These are phyloP conservation scores for Fusarium haematococcum DNA, from an alignment of 2,329 filamentous ascomycete species.

Conservation along the genomic window DNA sequence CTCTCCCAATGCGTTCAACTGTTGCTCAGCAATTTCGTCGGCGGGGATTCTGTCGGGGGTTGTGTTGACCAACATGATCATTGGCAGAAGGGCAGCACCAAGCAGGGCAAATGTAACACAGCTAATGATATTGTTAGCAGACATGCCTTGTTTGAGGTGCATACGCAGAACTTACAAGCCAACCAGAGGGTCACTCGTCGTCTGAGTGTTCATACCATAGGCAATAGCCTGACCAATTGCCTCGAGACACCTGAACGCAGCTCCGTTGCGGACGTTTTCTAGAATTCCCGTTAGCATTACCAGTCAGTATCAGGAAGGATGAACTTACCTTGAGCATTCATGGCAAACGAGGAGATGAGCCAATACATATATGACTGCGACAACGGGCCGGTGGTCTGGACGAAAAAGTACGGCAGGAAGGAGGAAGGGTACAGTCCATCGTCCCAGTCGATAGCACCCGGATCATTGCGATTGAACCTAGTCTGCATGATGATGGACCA, in stretches of 20 bases:
- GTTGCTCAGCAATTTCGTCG: constrained; percentile 51
- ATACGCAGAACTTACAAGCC: constrained; percentile 50
- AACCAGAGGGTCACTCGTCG: constrained; percentile 50
- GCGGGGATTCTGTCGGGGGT: constrained; percentile 55
- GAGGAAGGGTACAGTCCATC: constrained; percentile 55
- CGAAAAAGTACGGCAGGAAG: constrained; percentile 62
- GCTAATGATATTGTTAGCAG: constrained; percentile 34
- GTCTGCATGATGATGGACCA: constrained; percentile 62
- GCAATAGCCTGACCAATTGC: constrained; percentile 55
- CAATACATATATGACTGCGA: constrained; percentile 60
- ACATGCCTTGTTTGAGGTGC: not conserved
- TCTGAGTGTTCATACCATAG: constrained; percentile 56
- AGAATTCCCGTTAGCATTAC: not conserved
- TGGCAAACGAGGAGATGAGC: constrained; percentile 55
- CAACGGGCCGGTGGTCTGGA: constrained; percentile 53
- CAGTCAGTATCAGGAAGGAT: no score
- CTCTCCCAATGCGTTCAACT: constrained; percentile 39
- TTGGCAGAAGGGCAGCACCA: constrained; percentile 49
- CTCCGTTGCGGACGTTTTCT: constrained; percentile 57
- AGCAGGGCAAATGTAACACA: constrained; percentile 55
- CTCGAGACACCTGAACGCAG: constrained; percentile 55
- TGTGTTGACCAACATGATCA: constrained; percentile 53
- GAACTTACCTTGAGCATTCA: not conserved
- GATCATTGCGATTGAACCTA: constrained; percentile 52
- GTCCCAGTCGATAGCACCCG: constrained; percentile 60